A percentile compares a stretch with the other conserved stretches of the same genome.
These are phyloP conservation scores for Pelargonium myrrhifolium DNA, from an alignment of 441 rosid species.

Conservation along the genomic window DNA sequence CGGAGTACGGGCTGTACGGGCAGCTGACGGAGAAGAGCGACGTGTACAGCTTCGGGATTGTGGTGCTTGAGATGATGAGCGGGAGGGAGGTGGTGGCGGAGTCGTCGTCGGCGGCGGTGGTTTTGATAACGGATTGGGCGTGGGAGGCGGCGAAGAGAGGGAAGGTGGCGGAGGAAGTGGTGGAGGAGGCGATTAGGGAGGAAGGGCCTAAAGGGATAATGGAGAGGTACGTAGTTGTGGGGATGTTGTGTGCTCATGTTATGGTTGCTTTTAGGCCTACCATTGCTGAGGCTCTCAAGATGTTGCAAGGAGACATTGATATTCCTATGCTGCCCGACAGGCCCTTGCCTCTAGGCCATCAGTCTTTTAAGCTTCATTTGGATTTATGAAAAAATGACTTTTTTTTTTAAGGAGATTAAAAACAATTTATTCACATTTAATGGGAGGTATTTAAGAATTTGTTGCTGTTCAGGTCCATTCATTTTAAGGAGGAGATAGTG, in stretches of 20 bases:
- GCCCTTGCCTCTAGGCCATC: constrained; percentile 44
- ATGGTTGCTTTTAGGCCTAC: constrained; percentile 57
- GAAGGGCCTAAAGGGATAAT: constrained; percentile 42
- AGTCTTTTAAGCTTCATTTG: too few relatives aligned
- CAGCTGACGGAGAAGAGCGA: too few relatives aligned
- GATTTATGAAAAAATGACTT: too few relatives aligned
- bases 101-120: constrained; percentile 20
- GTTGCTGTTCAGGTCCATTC: too few relatives aligned
- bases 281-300: constrained; percentile 44
- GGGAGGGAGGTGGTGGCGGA: constrained; percentile 35
- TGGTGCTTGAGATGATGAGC: constrained; percentile 49
- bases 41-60: constrained; percentile 47
- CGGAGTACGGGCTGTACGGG: too few relatives aligned
- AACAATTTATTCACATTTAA: too few relatives aligned
- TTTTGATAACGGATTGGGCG: constrained; percentile 57
- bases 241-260: constrained; percentile 57
- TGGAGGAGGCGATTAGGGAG: constrained; percentile 35
- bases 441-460: too few relatives aligned
- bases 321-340: constrained; percentile 52
- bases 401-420: too few relatives aligned
- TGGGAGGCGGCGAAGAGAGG: constrained; percentile 42
- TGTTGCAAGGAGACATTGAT: constrained; percentile 54
- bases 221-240: constrained; percentile 55
- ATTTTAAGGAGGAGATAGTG: too few relatives aligned
- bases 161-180: constrained; percentile 22